Evolutionary conservation across 2,329 filamentous ascomycete genomes (phyloP), one percentile per base, ranked within the genome.

Genomic region (Didymella pomorum): DNA sequence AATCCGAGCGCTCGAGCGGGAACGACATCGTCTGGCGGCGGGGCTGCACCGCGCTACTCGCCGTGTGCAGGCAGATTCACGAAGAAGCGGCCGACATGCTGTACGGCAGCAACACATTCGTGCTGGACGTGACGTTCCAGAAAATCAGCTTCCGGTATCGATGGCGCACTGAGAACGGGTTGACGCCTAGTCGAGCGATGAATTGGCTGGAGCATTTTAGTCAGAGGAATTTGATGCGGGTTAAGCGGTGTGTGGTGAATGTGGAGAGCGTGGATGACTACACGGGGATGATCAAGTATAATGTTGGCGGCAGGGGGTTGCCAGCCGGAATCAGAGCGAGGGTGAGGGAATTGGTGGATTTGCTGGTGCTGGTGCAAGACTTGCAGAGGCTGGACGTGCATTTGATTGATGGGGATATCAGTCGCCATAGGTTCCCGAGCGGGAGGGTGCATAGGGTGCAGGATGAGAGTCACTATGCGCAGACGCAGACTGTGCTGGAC

Each of bases 231-330:
- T 52, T 82, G 50, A 47, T 74, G 43, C 62, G 78, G 20, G 74
- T 83, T 8, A 77, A 72, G 64, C 71, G 76, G 28, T 78, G 80
- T 33, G 56, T 81, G 41, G 66, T 83, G 9, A 78, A 77, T 45
- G 74, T 83, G 2, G 79, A 82, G 68, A 78, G 79, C 51, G 78
- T 82, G 25, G 81, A 83, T 63, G 74, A 75, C 39, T 83, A 83
- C 52, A 82, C 79, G 0, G 81, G 80, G 4, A 82, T 81, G 80
- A 80, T 82, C 59, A 83, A 82, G 63, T 83, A 79, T 64, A 83
- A 83, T 62, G 80, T 79, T n/a, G 73, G 76, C 1, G 81, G 80
- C 0, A 67, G 73, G 25, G 80, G 80, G 0, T 62, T 83, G 35
- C 75, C 76, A 2, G 76, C 78, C 26, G 80, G 80, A 0, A 69